phyloP scores from a whole-genome alignment of 208 protist genomes.

The Willaertia magna region DNA sequence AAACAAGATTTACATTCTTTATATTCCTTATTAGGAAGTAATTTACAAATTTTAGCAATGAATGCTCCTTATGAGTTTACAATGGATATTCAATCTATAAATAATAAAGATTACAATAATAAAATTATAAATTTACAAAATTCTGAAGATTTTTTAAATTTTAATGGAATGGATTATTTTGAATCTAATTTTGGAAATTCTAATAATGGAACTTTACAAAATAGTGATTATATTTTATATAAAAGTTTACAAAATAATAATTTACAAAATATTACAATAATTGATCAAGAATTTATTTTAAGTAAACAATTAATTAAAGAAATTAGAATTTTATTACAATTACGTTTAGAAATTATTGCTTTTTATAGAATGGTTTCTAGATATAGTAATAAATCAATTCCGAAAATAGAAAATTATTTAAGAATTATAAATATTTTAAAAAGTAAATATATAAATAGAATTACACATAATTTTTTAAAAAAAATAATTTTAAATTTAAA shows the following conservation, averaged over 20 bases:
- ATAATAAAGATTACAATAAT: background rate
- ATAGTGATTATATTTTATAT: background rate
- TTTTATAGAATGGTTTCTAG: slow-evolving; percentile 1
- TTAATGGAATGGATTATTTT: no score
- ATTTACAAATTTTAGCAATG: background rate
- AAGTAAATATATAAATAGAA: background rate
- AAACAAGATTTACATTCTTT: background rate
- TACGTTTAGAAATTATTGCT: background rate
- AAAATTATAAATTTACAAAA: background rate
- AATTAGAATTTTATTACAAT: background rate
- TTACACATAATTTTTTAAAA: background rate
- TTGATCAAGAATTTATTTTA: background rate
- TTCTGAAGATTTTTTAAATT: no score
- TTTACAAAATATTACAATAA: background rate
- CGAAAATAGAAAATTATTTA: background rate
- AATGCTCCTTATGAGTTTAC: background rate
- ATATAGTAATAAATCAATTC: background rate
- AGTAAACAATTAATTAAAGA: background rate
- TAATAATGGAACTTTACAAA: background rate
- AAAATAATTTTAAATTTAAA: background rate
- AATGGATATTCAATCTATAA: no score
- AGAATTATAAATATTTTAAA: background rate
- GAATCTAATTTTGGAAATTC: no score
- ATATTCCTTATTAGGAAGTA: background rate
- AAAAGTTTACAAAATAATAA: background rate